These are phyloP conservation scores for Citrus trifoliata DNA, from an alignment of 345 rosid species.

Conservation along the genomic window DNA sequence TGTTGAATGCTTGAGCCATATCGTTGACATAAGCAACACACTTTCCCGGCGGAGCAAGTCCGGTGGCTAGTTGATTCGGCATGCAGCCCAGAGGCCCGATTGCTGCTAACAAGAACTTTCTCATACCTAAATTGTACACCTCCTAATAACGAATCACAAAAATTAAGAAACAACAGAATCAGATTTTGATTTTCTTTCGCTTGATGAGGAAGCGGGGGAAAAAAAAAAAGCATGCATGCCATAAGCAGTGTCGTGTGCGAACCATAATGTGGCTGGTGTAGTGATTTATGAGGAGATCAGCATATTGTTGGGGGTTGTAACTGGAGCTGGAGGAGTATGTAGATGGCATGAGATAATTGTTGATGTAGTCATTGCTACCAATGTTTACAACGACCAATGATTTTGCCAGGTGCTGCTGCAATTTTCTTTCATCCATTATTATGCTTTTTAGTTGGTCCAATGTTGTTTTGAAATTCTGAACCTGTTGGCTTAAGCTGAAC, in stretches of 20 bases:
- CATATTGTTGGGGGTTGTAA: constrained; percentile 47
- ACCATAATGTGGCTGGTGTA: constrained; percentile 51
- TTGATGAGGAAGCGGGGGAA: too few relatives aligned
- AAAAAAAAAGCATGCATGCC: too few relatives aligned
- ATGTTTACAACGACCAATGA: constrained; percentile 58
- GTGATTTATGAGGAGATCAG: constrained; percentile 51
- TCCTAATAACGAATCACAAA: constrained; percentile 15
- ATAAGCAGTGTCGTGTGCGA: background rate
- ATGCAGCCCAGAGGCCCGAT: constrained; percentile 69
- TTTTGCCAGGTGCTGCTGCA: constrained; percentile 33
- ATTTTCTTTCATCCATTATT: constrained; percentile 24
- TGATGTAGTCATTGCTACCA: constrained; percentile 84
- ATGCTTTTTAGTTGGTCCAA: constrained; percentile 36
- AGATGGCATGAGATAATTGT: constrained; percentile 66
- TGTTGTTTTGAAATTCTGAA: constrained; percentile 53
- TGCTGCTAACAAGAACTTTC: constrained; percentile 60
- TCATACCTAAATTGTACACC: constrained; percentile 51
- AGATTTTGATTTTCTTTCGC: too few relatives aligned
- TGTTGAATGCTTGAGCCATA: constrained; percentile 43
- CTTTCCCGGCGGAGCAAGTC: constrained; percentile 32
- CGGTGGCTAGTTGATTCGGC: constrained; percentile 50
- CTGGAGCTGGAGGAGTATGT: constrained; percentile 44
- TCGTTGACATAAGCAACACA: constrained; percentile 44
- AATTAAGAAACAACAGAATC: background rate
- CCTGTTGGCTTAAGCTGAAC: constrained; percentile 56